Base-by-base conservation (phyloP, 2,329 filamentous ascomycete genomes). In the Fusarium heterosporum region DNA sequence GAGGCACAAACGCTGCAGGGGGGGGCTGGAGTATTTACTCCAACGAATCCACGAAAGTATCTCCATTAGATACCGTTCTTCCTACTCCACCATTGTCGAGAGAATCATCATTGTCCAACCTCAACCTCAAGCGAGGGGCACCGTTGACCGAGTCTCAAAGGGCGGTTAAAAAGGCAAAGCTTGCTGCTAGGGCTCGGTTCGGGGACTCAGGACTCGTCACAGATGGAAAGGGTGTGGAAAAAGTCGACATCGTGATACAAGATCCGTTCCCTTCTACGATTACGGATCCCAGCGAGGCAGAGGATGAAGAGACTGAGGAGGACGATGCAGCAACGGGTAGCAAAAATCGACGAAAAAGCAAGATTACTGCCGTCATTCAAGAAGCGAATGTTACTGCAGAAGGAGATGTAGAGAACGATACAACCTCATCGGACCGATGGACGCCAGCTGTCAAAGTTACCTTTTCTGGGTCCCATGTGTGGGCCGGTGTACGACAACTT, bases 21-120 rank as follows among this genome's bases (percentile, higher is more conserved):
- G 93, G 92, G 2, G 92, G 91, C 7, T 97, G 93, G 88, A 87
- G 88, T 70, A 85, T 93, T 22, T 97, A 96, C 74, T 86, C 90
- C 7, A 87, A 91, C 60, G 89, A 89, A 77, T 80, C 77, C 64
- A 78, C 73, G 47, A 82, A 79, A 25, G 82, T 84, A 51, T 86
- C 84, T 19, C 88, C 88, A 6, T 73, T 90, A 14, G 85, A 88
- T 64, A 78, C 80, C 1, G 72, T 82, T 7, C 72, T 86, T 26
- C 85, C 84, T 1, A 81, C 76, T 25, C 82, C 79, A 12, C 83
- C 84, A 1, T 71, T 84, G 6, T 82, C 83, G 16, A 68, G 64
- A 47, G 72, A 72, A 32, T 68, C 75, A 5, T 76, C 73, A 3
- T 61, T 64, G 9, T 65, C 72, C 59, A 72, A 75, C 72, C 61